A percentile compares a stretch with the other conserved stretches of the same genome.
Conservation (phyloP, 2,329 filamentous ascomycete genomes). For the Ascochyta fabae region DNA sequence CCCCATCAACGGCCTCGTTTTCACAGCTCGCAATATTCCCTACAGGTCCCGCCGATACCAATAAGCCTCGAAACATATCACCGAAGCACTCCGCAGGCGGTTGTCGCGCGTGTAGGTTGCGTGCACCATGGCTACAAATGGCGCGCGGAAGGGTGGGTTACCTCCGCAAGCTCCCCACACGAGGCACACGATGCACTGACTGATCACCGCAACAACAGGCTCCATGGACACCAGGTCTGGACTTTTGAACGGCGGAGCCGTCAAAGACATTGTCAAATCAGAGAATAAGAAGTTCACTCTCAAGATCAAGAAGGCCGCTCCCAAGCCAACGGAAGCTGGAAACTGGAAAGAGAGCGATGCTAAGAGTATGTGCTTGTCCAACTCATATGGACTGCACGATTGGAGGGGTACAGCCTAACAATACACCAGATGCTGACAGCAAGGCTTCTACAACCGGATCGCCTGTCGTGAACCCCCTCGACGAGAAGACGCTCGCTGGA, state of each 20-base stretch:
- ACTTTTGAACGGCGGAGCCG: conserved; percentile 37
- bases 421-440: conserved; percentile 30
- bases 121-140: conserved; percentile 44
- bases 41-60: background rate
- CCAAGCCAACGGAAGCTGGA: conserved; percentile 70
- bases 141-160: conserved; percentile 47
- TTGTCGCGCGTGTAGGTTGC: background rate
- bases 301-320: conserved; percentile 65
- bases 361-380: conserved; percentile 58
- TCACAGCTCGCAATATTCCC: conserved; percentile 14
- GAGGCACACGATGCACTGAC: conserved; percentile 21
- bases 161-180: conserved; percentile 22
- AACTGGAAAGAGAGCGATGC: conserved; percentile 73
- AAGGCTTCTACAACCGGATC: conserved; percentile 38
- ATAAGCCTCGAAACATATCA: conserved; percentile 5
- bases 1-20: conserved; percentile 25
- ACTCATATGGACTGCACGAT: background rate
- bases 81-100: conserved; percentile 48
- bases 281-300: conserved; percentile 52
- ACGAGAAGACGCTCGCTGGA: conserved; percentile 76
- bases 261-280: conserved; percentile 45
- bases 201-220: conserved; percentile 33
- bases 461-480: conserved; percentile 64
- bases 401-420: background rate
- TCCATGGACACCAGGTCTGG: conserved; percentile 32